Evolutionary conservation across 75 land plant genomes (phyloP).

Genomic region (Pinus taeda): DNA sequence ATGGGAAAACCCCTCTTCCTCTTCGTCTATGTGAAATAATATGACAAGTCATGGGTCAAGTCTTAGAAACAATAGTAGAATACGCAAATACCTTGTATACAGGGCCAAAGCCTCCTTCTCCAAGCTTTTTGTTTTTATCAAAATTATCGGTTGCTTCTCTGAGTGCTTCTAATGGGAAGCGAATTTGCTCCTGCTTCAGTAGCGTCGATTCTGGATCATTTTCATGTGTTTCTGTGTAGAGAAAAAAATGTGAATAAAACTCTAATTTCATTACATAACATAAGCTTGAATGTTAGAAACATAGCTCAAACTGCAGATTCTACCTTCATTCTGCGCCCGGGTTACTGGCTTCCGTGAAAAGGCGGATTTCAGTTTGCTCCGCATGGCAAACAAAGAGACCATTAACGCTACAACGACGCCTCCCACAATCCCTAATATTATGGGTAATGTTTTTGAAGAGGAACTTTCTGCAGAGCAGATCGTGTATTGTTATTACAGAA

Average conservation of each 20-base stretch:
- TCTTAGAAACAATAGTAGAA: neutral
- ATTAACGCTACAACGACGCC: too few relatives aligned
- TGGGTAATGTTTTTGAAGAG: too few relatives aligned
- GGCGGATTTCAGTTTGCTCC: too few relatives aligned
- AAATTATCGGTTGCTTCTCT: neutral
- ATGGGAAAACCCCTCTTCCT: too few relatives aligned
- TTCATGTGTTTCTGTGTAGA: neutral
- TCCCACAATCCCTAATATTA: too few relatives aligned
- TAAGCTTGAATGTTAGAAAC: too few relatives aligned
- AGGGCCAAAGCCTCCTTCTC: neutral
- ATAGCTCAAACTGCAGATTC: too few relatives aligned
- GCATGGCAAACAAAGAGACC: too few relatives aligned
- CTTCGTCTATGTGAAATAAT: neutral
- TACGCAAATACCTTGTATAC: neutral
- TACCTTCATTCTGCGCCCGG: too few relatives aligned
- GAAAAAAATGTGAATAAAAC: neutral
- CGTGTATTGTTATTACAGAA: too few relatives aligned
- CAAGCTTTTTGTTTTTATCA: neutral
- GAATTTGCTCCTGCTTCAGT: neutral
- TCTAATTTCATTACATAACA: neutral
- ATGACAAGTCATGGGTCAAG: neutral
- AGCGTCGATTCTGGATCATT: neutral
- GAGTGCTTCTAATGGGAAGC: neutral
- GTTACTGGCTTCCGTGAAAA: too few relatives aligned
- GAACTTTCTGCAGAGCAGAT: too few relatives aligned